Percentiles rank a stretch among this genome's conserved stretches.
Conservation (phyloP, 1,284 basidiomycete species). For the Apiotrichum gamsii region DNA sequence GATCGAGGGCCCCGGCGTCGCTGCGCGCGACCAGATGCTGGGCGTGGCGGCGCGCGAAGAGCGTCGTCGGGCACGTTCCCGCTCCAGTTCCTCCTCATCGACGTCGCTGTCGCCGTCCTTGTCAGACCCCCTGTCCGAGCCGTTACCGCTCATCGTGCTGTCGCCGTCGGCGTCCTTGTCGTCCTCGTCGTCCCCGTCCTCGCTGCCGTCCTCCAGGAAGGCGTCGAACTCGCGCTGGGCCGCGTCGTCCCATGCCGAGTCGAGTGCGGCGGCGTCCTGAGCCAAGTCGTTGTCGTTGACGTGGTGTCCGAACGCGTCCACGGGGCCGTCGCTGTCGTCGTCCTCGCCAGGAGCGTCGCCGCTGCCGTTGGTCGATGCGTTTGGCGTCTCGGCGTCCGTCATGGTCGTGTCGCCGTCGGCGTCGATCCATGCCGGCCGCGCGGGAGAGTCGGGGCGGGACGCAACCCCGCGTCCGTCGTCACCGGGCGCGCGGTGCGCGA, state of each 20-base stretch:
- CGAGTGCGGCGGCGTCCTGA: not conserved
- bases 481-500: not conserved
- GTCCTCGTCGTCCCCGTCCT: not conserved
- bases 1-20: constrained; percentile 12
- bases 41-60: constrained; percentile 13
- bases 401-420: constrained; percentile 58
- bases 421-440: constrained; percentile 1
- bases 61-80: not conserved
- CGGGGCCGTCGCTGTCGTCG: not conserved
- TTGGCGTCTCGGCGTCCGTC: constrained; percentile 67
- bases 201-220: constrained; percentile 2
- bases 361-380: constrained; percentile 47
- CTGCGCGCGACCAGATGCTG: constrained; percentile 11
- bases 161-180: not conserved
- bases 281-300: not conserved
- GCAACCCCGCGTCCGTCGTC: not conserved
- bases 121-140: not conserved
- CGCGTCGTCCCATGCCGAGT: constrained; percentile 11
- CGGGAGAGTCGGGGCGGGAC: not conserved
- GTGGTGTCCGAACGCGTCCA: not conserved
- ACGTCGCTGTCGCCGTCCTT: not conserved
- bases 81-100: not conserved
- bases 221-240: constrained; percentile 13
- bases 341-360: constrained; percentile 1
- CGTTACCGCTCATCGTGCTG: not conserved